Evolutionary conservation across 352 stramenopile genomes (phyloP).

Genomic region (Phytopythium chamaehyphon): DNA sequence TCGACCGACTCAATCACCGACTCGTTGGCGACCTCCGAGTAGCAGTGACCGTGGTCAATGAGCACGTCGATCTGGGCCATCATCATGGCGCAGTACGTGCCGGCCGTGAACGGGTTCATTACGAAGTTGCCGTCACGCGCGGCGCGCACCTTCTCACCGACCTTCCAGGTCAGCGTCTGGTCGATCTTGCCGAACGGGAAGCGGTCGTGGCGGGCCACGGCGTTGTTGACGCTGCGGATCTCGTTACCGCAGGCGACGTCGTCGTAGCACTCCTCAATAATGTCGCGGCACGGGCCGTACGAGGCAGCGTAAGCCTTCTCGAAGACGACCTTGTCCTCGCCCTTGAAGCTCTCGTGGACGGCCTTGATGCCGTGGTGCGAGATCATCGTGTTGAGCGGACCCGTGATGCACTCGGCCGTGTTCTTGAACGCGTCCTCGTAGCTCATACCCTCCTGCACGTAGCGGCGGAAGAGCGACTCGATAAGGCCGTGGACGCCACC

Average conservation of each 20-base stretch:
- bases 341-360: conserved; percentile 93
- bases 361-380: conserved; percentile 97
- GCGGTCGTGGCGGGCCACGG: conserved; percentile 91
- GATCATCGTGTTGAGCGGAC: conserved; percentile 96
- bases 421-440: conserved; percentile 96
- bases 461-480: conserved; percentile 96
- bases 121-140: conserved; percentile 94
- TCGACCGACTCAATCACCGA: conserved; percentile 98
- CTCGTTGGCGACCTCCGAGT: conserved; percentile 98
- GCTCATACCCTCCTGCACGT: conserved; percentile 92
- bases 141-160: conserved; percentile 95
- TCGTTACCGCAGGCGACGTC: conserved; percentile 97
- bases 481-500: conserved; percentile 97
- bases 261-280: conserved; percentile 98
- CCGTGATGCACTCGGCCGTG: conserved; percentile 96
- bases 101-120: conserved; percentile 96
- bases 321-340: conserved; percentile 92
- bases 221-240: conserved; percentile 98
- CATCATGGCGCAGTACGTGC: conserved; percentile 99
- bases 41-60: conserved; percentile 94
- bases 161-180: conserved; percentile 95
- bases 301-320: conserved; percentile 94
- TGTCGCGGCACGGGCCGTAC: conserved; percentile 96
- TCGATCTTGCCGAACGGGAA: conserved; percentile 98
- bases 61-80: conserved; percentile 97